phyloP scores from a whole-genome alignment of 2,329 filamentous ascomycete genomes.

The Aspergillus arachidicola region DNA sequence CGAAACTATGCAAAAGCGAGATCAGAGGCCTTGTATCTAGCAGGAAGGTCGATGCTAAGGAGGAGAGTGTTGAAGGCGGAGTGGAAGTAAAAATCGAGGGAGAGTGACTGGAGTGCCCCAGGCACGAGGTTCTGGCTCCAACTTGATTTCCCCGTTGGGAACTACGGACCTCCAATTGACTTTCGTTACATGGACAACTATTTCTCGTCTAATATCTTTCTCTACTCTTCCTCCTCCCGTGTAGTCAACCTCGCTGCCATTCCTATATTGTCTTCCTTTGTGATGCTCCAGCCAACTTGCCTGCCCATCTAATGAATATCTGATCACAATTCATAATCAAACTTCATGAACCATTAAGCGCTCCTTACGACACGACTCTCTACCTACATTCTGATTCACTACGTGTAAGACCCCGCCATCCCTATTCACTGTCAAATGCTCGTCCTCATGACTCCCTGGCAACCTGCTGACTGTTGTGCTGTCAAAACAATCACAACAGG shows the following conservation, averaged over 20 bases:
- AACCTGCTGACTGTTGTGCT: neutral
- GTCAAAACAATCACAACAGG: neutral
- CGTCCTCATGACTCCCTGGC: neutral
- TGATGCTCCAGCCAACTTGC: neutral
- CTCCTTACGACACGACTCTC: neutral
- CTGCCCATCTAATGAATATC: neutral
- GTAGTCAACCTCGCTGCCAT: neutral
- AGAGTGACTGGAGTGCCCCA: slow-evolving; percentile 21
- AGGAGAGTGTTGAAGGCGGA: slow-evolving; percentile 2
- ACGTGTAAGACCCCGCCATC: neutral
- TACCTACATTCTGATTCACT: neutral
- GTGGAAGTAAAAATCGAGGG: slow-evolving; percentile 27
- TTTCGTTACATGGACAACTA: neutral
- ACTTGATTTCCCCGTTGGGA: neutral
- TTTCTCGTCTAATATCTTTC: neutral
- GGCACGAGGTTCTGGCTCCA: slow-evolving; percentile 2
- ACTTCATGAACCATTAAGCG: neutral
- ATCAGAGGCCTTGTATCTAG: slow-evolving; percentile 65
- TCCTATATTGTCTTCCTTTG: neutral
- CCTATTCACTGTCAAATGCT: neutral
- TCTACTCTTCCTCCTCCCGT: neutral
- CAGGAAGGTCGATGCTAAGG: slow-evolving; percentile 15
- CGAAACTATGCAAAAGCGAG: slow-evolving; percentile 74
- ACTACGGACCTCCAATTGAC: neutral
- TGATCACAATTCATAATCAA: neutral